phyloP scores from a whole-genome alignment of 129 eudicot species.

The Apium graveolens region DNA sequence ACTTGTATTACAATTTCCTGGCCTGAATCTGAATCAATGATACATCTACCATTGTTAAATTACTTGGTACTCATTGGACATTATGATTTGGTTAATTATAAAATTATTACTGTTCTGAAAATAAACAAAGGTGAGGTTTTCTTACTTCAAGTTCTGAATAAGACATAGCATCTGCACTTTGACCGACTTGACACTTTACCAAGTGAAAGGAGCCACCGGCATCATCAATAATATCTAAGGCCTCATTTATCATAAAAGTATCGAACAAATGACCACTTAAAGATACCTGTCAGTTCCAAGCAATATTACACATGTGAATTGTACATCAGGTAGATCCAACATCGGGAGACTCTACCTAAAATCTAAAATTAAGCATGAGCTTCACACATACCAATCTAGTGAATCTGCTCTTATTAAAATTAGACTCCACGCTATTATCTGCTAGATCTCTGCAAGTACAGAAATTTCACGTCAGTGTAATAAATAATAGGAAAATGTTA shows the following conservation, averaged over 20 bases:
- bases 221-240: slow-evolving; percentile 89
- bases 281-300: slow-evolving; percentile 59
- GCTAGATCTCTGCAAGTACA: slow-evolving; percentile 36
- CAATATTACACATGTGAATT: slow-evolving; percentile 7
- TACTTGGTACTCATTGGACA: neutral
- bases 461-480: neutral
- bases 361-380: neutral
- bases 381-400: slow-evolving; percentile 47
- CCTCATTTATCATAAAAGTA: slow-evolving; percentile 83
- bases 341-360: neutral
- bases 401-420: slow-evolving; percentile 42
- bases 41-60: neutral
- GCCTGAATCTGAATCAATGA: neutral
- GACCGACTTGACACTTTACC: slow-evolving; percentile 86
- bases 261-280: slow-evolving; percentile 96
- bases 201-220: slow-evolving; percentile 97
- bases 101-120: neutral
- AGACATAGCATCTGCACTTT: slow-evolving; percentile 63
- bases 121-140: neutral
- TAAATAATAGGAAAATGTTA: neutral
- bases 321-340: slow-evolving; percentile 10
- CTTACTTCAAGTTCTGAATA: slow-evolving; percentile 91
- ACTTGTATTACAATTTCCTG: neutral
- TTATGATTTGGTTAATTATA: neutral
- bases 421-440: slow-evolving; percentile 20